Base-by-base conservation (phyloP, 495 filamentous ascomycete species). In the Tuber indicum region DNA sequence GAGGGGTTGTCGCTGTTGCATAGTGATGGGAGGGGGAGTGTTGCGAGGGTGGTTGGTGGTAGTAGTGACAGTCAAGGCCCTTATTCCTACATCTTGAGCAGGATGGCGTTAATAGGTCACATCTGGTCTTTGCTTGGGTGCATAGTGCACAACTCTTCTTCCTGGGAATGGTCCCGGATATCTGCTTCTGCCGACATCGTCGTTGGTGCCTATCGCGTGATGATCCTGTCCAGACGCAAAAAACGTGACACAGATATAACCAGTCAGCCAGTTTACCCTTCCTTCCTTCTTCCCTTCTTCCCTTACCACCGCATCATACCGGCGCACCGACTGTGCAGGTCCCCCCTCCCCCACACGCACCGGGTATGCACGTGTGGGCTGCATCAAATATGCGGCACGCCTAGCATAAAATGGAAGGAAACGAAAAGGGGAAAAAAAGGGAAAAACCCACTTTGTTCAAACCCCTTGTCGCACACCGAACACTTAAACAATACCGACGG, bases 71-170 rank as follows among this genome's bases (percentile, higher is more conserved):
- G 19, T 76, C 72, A 26, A 82, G 71, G 41, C 81, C 80, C 32
- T 82, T 82, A 41, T 62, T 76, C 45, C 71, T 79, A 62, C 81
- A 82, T 43, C 81, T 77, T 17, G 81, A 76, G 74, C 81, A 82
- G 39, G 75, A 73, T 26, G 81, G 81, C 41, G 46, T 75, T 58
- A 72, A 77, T 32, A 82, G 81, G 44, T 82, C 81, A 66, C 81
- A 82, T 44, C 81, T 77, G 45, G 81, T 81, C 72, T 82, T 82
- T 19, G 81, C 80, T 43, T 75, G 80, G 23, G 80, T 81, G 73
- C 81, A 82, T 72, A 77, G 76, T 49, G 72, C 77, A 45, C 81
- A 82, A 58, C 81, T 82, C 72, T 82, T 82, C 76, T 82, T 82
- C 70, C 81, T 69, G 10, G 81, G 81, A 66, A 82, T 82, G 17